Percentiles rank a stretch among this genome's conserved stretches.
These are phyloP conservation scores for Fusarium tricinctum DNA, from an alignment of 2,329 filamentous ascomycete species.

Conservation along the genomic window DNA sequence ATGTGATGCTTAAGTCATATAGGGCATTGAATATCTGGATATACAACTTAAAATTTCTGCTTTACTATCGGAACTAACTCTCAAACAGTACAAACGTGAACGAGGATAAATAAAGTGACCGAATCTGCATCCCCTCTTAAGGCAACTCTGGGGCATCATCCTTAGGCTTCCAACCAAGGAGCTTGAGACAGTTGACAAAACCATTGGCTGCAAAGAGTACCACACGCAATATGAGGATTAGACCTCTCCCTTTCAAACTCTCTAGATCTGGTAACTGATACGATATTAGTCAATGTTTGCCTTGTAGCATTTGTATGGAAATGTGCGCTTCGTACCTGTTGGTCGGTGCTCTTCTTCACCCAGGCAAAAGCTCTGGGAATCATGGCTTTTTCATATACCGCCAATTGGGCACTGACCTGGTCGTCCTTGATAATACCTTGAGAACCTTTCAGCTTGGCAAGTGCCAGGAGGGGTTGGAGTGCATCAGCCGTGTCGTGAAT, in stretches of 20 bases:
- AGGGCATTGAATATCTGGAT: no score
- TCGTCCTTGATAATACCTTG: neutral
- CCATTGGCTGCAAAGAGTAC: neutral
- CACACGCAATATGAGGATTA: neutral
- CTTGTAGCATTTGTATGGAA: accelerated
- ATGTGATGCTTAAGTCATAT: no score
- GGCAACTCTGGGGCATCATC: slow-evolving; percentile 2
- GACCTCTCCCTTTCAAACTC: accelerated
- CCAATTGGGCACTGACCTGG: accelerated
- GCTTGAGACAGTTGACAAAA: accelerated
- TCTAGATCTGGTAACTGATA: slow-evolving; percentile 2
- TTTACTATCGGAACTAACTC: no score
- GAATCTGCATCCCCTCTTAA: neutral
- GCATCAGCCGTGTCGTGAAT: slow-evolving; percentile 3
- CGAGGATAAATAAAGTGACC: no score
- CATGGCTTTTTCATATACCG: neutral
- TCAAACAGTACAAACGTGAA: no score
- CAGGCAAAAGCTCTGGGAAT: slow-evolving; percentile 2
- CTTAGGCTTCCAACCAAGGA: neutral
- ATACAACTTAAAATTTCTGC: no score
- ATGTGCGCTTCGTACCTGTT: neutral
- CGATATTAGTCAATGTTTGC: accelerated
- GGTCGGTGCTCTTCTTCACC: slow-evolving; percentile 2
- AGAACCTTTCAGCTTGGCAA: accelerated
- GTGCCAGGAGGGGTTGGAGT: neutral